Conservation (phyloP, 306 rosid species). For the Dryas octopetala region DNA sequence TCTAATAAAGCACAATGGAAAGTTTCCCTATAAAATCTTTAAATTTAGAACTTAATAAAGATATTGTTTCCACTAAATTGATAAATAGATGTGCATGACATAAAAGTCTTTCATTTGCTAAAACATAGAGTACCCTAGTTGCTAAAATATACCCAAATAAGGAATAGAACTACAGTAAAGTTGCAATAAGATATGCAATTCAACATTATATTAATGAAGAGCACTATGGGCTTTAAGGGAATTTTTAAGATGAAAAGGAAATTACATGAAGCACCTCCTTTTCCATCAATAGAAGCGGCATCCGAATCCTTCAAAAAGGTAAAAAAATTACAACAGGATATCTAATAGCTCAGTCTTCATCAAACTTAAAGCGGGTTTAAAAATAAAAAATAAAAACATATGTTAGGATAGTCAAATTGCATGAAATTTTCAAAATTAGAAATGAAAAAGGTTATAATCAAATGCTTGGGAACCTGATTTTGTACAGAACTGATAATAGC, state of each 20-base stretch:
- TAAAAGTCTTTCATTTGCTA: background rate
- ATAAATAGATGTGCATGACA: too few relatives aligned
- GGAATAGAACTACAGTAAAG: background rate
- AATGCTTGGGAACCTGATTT: conserved; percentile 54
- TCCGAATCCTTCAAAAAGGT: conserved; percentile 44
- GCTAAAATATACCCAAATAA: background rate
- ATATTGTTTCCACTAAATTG: too few relatives aligned
- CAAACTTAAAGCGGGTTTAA: background rate
- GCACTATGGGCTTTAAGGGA: background rate
- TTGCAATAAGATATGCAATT: background rate
- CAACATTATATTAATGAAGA: background rate
- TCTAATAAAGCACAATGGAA: too few relatives aligned
- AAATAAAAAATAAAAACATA: background rate
- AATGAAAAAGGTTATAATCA: background rate
- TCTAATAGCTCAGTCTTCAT: background rate
- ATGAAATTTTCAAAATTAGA: background rate
- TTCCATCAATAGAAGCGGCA: conserved; percentile 38
- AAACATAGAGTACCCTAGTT: background rate
- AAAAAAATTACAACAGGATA: conserved; percentile 17
- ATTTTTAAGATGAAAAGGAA: too few relatives aligned
- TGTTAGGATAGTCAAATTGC: background rate
- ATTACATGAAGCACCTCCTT: conserved; percentile 34
- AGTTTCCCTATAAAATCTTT: too few relatives aligned
- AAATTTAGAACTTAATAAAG: too few relatives aligned
- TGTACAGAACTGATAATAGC: conserved; percentile 38